Evolutionary conservation across 345 rosid genomes (phyloP), one percentile per base, ranked within the genome.

Genomic region (Eucalyptus albens): DNA sequence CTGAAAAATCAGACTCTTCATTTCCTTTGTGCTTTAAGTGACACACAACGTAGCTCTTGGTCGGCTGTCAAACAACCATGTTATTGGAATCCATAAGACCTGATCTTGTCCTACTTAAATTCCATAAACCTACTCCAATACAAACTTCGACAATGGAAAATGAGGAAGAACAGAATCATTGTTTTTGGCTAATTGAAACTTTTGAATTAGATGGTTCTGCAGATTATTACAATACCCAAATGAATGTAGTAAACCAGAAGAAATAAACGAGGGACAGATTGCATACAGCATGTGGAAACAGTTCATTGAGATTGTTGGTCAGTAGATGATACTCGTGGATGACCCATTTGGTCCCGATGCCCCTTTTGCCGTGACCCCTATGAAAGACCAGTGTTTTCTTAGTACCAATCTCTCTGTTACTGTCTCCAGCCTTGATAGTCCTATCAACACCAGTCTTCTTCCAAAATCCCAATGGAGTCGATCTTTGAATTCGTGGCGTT

Each of bases 381-480:
- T 65, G 3, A 29, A 65, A 65, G 33, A 65, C 77, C 31, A 65
- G 16, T n/a, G 77, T 65, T 65, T 65, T 65, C 77, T 65, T 65
- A 65, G 9, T 15, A 15, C 77, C 77, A 3, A 65, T 65, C 31
- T 0, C 19, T n/a, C 77, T 65, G 77, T 15, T 29, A 9, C 4
- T 4, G 15, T 50, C 49, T 31, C 72, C 33, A 29, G 86, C 83
- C 67, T 31, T 77, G 47, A 88, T 31, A 6, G 55, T 42, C 51
- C 50, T 51, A 2, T 81, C 56, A 33, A 5, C 6, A 19, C 87
- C 87, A 22, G 89, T 88, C 45, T 72, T 88, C 67, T 88, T 88
- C 89, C 89, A 88, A 55, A 1, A 77, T 13, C 89, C 89, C 55
- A 31, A 60, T 10, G 13, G 40, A 44, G 89, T 88, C 50, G 89